Base-by-base conservation (phyloP, 202 grass and related monocot species). In the Panicum hallii region DNA sequence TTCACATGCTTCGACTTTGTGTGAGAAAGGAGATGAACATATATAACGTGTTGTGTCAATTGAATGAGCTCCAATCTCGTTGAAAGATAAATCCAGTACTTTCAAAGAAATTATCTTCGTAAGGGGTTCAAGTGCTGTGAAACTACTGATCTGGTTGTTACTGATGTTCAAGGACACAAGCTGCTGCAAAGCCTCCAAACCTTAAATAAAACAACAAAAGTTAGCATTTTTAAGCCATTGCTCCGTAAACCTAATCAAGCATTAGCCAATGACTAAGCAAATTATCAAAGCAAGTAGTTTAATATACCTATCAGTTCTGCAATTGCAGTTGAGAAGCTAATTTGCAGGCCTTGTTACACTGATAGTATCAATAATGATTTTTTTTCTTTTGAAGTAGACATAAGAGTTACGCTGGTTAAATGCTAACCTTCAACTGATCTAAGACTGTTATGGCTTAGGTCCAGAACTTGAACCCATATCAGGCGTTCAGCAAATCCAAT, bases 381-480 rank as follows among this genome's bases (percentile, higher is more conserved):
- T 38, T 55, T 79, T 7, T 5, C 34, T 71, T 43, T 72, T 65
- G 47, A 47, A 56, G 54, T 82, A 44, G 38, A 74, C 34, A 85
- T 7, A 34, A 83, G n/a, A 89, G 23, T 58, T 74, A 65, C 22
- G 84, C 40, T 62, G 54, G 75, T 48, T 75, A 49, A 82, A 58
- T 74, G 11, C 72, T 90, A 67, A 99, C 97, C 97, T 94, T 84
- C 82, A 64, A 92, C 60, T 63, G 91, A 92, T 84, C 80, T 92
- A 72, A 99, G 86, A 44, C 63, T 96, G 65, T 99, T 99, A 77
- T 92, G 84, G 81, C 97, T 92, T 82, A 99, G 97, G 85, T 99
- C 97, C 81, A 99, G 82, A 38, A 89, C 83, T 89, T 94, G 97
- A 85, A 99, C 90, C 93, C 91, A 99, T 65, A 96, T 67, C 11